These are phyloP conservation scores for Botryotinia narcissicola DNA, from an alignment of 2,329 filamentous ascomycete species.

Conservation along the genomic window DNA sequence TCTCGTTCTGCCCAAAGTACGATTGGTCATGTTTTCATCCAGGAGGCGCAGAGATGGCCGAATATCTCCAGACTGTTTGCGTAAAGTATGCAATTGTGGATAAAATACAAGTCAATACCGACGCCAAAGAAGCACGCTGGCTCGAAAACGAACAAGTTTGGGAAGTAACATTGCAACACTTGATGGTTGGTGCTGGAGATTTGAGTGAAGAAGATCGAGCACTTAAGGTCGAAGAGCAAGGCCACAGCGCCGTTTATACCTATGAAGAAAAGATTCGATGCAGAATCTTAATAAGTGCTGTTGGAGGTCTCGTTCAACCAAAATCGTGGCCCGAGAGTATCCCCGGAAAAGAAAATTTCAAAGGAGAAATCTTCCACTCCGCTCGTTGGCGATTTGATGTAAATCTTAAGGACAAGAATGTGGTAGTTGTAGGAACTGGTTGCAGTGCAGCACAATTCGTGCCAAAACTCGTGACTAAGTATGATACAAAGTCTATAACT, in stretches of 20 bases:
- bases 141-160: slow-evolving; percentile 52
- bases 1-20: slow-evolving; percentile 59
- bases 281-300: slow-evolving; percentile 54
- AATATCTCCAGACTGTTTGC: slow-evolving; percentile 53
- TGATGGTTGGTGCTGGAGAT: slow-evolving; percentile 54
- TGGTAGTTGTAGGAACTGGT: slow-evolving; percentile 57
- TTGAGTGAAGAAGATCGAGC: slow-evolving; percentile 48
- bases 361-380: slow-evolving; percentile 56
- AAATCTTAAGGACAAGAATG: slow-evolving; percentile 53
- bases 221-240: slow-evolving; percentile 45
- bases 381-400: slow-evolving; percentile 54
- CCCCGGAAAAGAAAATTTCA: slow-evolving; percentile 51
- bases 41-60: slow-evolving; percentile 57
- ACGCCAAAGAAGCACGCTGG: slow-evolving; percentile 53
- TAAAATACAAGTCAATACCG: slow-evolving; percentile 58
- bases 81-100: slow-evolving; percentile 54
- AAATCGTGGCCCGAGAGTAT: slow-evolving; percentile 49
- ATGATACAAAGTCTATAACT: slow-evolving; percentile 52
- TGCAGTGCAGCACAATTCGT: slow-evolving; percentile 58
- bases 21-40: slow-evolving; percentile 58
- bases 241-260: slow-evolving; percentile 47
- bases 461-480: slow-evolving; percentile 47
- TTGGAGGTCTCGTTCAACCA: slow-evolving; percentile 56
- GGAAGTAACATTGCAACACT: slow-evolving; percentile 51
- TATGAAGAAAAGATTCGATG: slow-evolving; percentile 51